These are phyloP conservation scores for Coccomyxa sp. DNA, from an alignment of 139 green algal species.

Conservation along the genomic window DNA sequence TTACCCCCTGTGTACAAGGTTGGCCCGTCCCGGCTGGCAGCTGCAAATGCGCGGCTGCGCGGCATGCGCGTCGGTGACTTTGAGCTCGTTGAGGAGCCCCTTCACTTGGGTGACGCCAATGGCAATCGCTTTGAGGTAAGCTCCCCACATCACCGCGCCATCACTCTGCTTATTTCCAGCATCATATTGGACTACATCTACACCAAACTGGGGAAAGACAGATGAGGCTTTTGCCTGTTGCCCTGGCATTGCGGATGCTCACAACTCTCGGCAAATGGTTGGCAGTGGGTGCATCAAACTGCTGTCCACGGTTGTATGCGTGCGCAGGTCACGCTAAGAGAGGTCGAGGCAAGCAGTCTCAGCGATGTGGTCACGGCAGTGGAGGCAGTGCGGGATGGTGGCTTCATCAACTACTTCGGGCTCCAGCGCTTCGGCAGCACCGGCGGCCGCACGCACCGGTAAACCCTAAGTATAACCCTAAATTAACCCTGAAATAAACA, in stretches of 20 bases:
- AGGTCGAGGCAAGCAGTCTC: not conserved
- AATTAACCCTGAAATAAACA: not conserved
- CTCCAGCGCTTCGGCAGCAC: constrained; percentile 91
- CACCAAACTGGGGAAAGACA: too few species aligned
- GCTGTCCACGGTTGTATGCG: not conserved
- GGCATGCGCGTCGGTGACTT: constrained; percentile 24
- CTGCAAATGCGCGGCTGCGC: constrained; percentile 1
- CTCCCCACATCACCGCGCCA: too few species aligned
- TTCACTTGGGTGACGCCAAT: constrained; percentile 6
- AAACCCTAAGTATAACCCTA: too few species aligned
- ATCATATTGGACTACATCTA: too few species aligned
- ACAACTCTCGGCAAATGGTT: too few species aligned
- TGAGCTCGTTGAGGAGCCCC: constrained; percentile 10
- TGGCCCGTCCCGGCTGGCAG: not conserved
- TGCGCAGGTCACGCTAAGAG: not conserved
- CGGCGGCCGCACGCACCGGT: constrained; percentile 66
- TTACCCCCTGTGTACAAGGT: constrained; percentile 1
- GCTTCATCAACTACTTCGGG: constrained; percentile 96
- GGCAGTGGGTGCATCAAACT: too few species aligned
- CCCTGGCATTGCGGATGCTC: too few species aligned
- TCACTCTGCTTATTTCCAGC: too few species aligned
- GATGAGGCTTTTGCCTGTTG: too few species aligned
- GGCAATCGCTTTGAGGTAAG: constrained; percentile 26
- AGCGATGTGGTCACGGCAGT: constrained; percentile 17
- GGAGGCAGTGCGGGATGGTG: constrained; percentile 33